These are phyloP conservation scores for Chimonanthus praecox DNA, from an alignment of 164 flowering plant species.

Conservation along the genomic window DNA sequence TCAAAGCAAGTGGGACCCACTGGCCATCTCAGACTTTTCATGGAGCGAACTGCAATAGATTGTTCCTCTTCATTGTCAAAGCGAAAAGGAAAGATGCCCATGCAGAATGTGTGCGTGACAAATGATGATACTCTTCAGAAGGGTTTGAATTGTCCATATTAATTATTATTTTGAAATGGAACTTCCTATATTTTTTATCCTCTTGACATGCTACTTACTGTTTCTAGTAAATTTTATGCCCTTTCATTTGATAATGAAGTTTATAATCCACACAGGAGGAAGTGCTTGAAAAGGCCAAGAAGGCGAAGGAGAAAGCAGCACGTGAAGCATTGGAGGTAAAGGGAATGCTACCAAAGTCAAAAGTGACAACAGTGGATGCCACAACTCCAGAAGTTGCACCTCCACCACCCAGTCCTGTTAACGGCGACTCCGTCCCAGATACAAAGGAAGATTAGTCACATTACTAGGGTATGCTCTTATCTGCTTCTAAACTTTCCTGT, in stretches of 20 bases:
- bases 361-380: slow-evolving; percentile 3
- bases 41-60: no score
- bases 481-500: background rate
- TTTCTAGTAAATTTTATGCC: no score
- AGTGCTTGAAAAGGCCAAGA: slow-evolving; percentile 61
- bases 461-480: background rate
- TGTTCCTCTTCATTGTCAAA: no score
- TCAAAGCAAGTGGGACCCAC: no score
- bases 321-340: slow-evolving; percentile 27
- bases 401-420: slow-evolving; percentile 5
- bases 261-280: slow-evolving; percentile 47
- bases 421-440: background rate
- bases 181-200: background rate
- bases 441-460: background rate
- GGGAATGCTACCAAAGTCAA: slow-evolving; percentile 13
- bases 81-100: no score
- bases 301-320: slow-evolving; percentile 30
- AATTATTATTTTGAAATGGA: background rate
- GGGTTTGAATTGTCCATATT: no score
- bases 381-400: slow-evolving; percentile 6
- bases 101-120: background rate
- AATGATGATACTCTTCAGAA: background rate
- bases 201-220: background rate
- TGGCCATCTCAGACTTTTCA: no score
- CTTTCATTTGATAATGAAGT: background rate